Base-by-base conservation (phyloP, 2,329 filamentous ascomycete species). In the Calonectria henricotiae region DNA sequence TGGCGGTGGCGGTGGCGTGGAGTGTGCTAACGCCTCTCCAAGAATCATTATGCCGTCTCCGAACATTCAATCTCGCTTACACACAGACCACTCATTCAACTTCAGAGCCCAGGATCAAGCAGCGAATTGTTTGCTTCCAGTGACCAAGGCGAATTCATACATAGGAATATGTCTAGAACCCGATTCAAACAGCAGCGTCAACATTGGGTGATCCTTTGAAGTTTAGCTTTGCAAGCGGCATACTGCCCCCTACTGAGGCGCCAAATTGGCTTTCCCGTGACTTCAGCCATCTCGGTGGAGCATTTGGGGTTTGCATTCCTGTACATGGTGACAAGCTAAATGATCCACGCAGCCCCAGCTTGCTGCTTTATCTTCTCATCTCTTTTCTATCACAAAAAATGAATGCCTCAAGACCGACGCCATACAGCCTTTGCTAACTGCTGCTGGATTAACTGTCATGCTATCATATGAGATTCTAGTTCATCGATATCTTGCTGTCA, bases 381-480 rank as follows among this genome's bases (percentile, higher is more conserved):
- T 23, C 20, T 7, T 17, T 35, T 20, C 25, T 7, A 6, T 37
- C n/a, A 12, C 8, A 37, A 13, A 37, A 2, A 23, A 23, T 23
- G n/a, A 11, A 8, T 1, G 3, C 43, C n/a, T 9, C 4, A 12
- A 17, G n/a, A 23, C 7, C n/a, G 3, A 17, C 17, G n/a, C 23
- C 49, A 54, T 25, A 25, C 5, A 23, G 13, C 11, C 32, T 9
- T 15, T 5, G 39, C 25, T 5, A 3, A 20, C 2, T 1, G 0
- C 5, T 20, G 7, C n/a, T 3, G 9, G 23, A 44, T 44, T 7
- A 54, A 20, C 20, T 3, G n/a, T 44, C 27, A 30, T 30, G 5
- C 4, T 1, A 17, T 3, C 17, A 35, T 20, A n/a, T 4, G 4
- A 32, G 1, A 11, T 6, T 35, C 1, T 3, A 3, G 5, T 11